Conservation (phyloP, 2,329 filamentous ascomycete species). For the Colletotrichum plurivorum region DNA sequence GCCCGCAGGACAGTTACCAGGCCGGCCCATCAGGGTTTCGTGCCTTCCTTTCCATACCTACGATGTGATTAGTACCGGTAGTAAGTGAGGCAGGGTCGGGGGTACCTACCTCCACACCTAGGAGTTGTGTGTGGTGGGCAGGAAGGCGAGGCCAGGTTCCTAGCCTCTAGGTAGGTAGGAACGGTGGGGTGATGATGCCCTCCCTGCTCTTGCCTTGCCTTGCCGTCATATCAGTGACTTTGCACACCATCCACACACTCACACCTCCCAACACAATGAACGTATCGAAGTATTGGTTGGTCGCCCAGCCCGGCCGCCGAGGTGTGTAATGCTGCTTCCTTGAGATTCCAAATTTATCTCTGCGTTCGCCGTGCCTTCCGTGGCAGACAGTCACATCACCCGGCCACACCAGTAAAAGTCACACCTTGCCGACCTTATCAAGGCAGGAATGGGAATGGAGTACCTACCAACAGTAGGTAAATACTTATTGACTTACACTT, state of each 20-base stretch:
- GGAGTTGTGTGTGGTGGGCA: too few species aligned
- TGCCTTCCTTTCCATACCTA: constrained; percentile 4
- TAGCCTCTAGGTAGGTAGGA: too few species aligned
- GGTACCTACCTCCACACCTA: too few species aligned
- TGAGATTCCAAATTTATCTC: constrained; percentile 2
- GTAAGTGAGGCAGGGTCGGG: constrained; percentile 5
- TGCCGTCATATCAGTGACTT: too few species aligned
- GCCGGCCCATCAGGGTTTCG: constrained; percentile 12
- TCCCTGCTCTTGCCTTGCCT: too few species aligned
- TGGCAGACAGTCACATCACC: neutral
- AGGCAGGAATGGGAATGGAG: too few species aligned
- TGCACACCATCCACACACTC: too few species aligned
- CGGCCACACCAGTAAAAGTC: neutral
- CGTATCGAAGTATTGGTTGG: neutral
- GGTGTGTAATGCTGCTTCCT: constrained; percentile 6
- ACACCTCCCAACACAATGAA: too few species aligned
- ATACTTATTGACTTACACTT: neutral
- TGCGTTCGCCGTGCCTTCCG: neutral
- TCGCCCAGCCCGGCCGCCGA: neutral
- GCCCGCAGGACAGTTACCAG: neutral
- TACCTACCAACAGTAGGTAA: neutral
- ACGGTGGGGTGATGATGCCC: too few species aligned
- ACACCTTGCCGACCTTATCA: too few species aligned
- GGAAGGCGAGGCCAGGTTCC: too few species aligned
- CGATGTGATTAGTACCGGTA: neutral